phyloP scores from a whole-genome alignment of 352 stramenopile genomes.

The Pythium brassicae region DNA sequence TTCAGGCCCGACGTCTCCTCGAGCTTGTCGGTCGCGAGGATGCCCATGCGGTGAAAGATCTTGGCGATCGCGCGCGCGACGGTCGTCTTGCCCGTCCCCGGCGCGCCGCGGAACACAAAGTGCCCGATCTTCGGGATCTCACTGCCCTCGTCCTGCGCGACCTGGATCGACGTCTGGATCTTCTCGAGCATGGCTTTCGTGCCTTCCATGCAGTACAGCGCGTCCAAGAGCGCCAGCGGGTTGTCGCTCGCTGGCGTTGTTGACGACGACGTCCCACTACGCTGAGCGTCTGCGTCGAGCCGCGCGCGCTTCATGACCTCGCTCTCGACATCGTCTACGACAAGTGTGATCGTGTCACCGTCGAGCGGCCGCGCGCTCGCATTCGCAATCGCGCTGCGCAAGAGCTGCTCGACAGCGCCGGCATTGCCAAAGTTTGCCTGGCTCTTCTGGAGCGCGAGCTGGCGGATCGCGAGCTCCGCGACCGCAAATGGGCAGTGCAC shows the following conservation, averaged over 20 bases:
- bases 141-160: slow-evolving; percentile 65
- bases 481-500: slow-evolving; percentile 51
- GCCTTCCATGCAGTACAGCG: slow-evolving; percentile 55
- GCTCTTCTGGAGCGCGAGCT: slow-evolving; percentile 61
- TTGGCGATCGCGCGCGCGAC: slow-evolving; percentile 91
- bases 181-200: slow-evolving; percentile 50
- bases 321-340: slow-evolving; percentile 54
- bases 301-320: slow-evolving; percentile 25
- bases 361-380: slow-evolving; percentile 44
- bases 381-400: slow-evolving; percentile 73
- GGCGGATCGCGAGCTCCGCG: slow-evolving; percentile 41
- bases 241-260: slow-evolving; percentile 16
- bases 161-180: slow-evolving; percentile 55
- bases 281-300: slow-evolving; percentile 1
- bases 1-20: slow-evolving; percentile 85
- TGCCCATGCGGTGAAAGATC: slow-evolving; percentile 91
- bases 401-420: slow-evolving; percentile 76
- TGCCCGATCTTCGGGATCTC: slow-evolving; percentile 59
- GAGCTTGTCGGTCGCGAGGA: slow-evolving; percentile 90
- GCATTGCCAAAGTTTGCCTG: slow-evolving; percentile 90
- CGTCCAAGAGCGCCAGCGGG: slow-evolving; percentile 38
- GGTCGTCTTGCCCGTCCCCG: slow-evolving; percentile 87
- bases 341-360: slow-evolving; percentile 31
- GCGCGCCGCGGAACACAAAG: slow-evolving; percentile 86
- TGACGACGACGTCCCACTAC: no score